These are phyloP conservation scores for Dothideomycetes sp. DNA, from an alignment of 2,329 filamentous ascomycete genomes.

Conservation along the genomic window DNA sequence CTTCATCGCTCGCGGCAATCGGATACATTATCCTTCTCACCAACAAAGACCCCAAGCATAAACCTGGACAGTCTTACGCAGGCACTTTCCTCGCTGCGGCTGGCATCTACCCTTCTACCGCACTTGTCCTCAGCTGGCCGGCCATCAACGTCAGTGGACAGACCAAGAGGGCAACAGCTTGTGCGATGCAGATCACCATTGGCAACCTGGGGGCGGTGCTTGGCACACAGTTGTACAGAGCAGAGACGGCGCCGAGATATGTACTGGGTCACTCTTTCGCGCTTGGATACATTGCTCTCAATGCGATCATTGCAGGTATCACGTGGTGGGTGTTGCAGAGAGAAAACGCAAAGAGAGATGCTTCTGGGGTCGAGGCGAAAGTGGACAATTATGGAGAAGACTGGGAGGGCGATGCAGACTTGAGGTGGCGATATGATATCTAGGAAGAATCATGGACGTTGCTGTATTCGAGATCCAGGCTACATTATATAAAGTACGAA, in stretches of 20 bases:
- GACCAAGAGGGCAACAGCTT: slow-evolving; percentile 57
- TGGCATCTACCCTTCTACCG: slow-evolving; percentile 56
- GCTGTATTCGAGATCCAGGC: not conserved
- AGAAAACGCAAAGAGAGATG: slow-evolving; percentile 47
- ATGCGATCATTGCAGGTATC: slow-evolving; percentile 41
- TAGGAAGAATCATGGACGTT: slow-evolving; percentile 9
- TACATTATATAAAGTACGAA: not conserved
- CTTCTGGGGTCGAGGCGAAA: slow-evolving; percentile 31
- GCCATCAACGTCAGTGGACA: slow-evolving; percentile 62
- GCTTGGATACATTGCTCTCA: slow-evolving; percentile 50
- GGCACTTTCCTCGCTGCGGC: slow-evolving; percentile 33
- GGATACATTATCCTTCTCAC: slow-evolving; percentile 28
- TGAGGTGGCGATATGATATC: slow-evolving; percentile 49
- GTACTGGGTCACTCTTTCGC: slow-evolving; percentile 57
- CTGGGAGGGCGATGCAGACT: slow-evolving; percentile 52
- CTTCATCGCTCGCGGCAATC: slow-evolving; percentile 20
- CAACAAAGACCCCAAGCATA: slow-evolving; percentile 26
- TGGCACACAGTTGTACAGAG: slow-evolving; percentile 58
- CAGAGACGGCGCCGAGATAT: slow-evolving; percentile 49
- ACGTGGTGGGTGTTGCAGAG: slow-evolving; percentile 44
- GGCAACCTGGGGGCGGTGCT: slow-evolving; percentile 59
- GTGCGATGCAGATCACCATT: slow-evolving; percentile 61
- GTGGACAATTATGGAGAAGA: slow-evolving; percentile 40
- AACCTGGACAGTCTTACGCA: slow-evolving; percentile 27
- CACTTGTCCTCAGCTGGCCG: slow-evolving; percentile 56